Conservation (phyloP, 805 yeast genomes). For the Candida sanyiensis region DNA sequence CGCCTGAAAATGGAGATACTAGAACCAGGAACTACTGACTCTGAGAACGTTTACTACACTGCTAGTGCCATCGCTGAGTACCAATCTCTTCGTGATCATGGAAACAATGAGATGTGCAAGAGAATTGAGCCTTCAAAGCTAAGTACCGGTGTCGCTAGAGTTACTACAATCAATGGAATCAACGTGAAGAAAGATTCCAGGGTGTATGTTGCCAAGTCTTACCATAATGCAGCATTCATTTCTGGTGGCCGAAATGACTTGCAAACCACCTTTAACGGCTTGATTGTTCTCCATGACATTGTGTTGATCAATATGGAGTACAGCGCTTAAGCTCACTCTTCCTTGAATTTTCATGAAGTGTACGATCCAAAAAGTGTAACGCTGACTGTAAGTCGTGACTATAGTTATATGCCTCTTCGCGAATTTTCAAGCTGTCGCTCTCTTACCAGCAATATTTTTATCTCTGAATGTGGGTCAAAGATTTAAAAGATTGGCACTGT, state of each 20-base stretch:
- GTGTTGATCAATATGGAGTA: constrained; percentile 8
- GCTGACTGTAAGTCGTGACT: too few relatives aligned
- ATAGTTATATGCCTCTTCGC: too few relatives aligned
- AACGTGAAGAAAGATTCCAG: constrained; percentile 7
- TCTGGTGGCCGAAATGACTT: not conserved
- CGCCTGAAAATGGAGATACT: constrained; percentile 44
- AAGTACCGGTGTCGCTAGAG: constrained; percentile 17
- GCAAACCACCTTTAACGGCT: constrained; percentile 7
- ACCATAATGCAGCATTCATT: not conserved
- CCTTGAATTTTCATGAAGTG: not conserved
- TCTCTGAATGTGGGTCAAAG: too few relatives aligned
- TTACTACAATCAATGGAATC: constrained; percentile 21
- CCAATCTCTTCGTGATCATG: constrained; percentile 7
- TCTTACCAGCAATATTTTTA: too few relatives aligned
- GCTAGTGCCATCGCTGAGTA: constrained; percentile 15
- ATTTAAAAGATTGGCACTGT: too few relatives aligned
- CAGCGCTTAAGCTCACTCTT: too few relatives aligned
- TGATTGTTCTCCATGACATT: constrained; percentile 3
- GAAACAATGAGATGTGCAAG: constrained; percentile 11
- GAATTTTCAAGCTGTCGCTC: too few relatives aligned
- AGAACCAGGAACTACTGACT: constrained; percentile 35
- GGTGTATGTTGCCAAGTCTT: constrained; percentile 13
- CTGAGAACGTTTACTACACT: constrained; percentile 30
- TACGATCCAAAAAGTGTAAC: too few relatives aligned
- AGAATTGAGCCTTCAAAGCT: constrained; percentile 9